Base-by-base conservation (phyloP, 2,329 filamentous ascomycete species). In the Bertia moriformis region DNA sequence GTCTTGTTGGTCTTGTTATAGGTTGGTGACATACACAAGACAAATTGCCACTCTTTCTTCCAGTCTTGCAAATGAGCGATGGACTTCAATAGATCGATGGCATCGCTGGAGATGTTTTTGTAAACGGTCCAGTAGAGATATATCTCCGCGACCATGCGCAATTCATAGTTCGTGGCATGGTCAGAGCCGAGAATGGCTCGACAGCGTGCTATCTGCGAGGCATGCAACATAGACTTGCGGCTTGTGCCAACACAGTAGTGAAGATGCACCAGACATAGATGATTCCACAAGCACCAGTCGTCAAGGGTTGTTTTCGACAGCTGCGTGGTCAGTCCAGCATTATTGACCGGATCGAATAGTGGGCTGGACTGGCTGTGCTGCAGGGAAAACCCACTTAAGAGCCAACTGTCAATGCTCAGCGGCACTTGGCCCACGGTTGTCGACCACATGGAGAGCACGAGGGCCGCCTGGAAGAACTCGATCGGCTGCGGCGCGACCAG, bases 91-190 rank as follows among this genome's bases (percentile, higher is more conserved):
- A 62, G 43, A 40, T 61, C 54, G 2, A 57, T 45, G 0, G 48
- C 39, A 12, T 46, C 42, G 3, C 43, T 43, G 14, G 49, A 54
- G 19, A 52, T 55, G 22, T 56, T 53, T 38, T 59, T 51, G 41
- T 66, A 65, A 4, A 65, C 57, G 15, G 57, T 56, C 61, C 61
- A 65, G 41, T 66, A 66, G 1, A 66, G 48, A 38, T 58, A 49
- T 3, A 64, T 51, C 42, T 66, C 62, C 2, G 60, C 61, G 4
- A 62, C 58, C 61, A 66, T 65, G 14, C 62, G 50, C n/a, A 53
- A 48, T 43, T 66, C 62, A 39, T 61, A 65, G 39, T 65, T 65
- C 0, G 56, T 63, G 10, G 52, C 50, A 41, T 56, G 52, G 32
- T 60, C 57, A 3, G 53, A 57, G 12, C 51, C 48, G 13, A 63